Evolutionary conservation across 2,329 filamentous ascomycete species (phyloP), one percentile per base, ranked within the genome.

Genomic region (Zymoseptoria brevis): DNA sequence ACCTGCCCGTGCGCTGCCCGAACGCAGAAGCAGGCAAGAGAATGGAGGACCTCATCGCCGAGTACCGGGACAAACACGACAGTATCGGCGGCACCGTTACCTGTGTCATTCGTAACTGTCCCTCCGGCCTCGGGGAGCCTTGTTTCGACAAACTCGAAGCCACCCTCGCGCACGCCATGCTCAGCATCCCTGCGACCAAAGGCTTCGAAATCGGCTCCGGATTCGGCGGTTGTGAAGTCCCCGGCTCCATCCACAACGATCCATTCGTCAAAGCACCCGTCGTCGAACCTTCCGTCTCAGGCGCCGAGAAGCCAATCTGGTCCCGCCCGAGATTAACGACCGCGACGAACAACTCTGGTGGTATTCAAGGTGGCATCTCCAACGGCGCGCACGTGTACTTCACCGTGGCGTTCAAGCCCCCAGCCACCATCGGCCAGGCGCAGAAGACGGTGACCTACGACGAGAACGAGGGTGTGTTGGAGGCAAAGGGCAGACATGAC

Each of bases 131-230:
- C 2, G 94, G 94, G 60, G 94, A 97, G 80, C 94, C 93, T 0
- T 89, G 85, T 75, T 97, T 99, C 75, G 90, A 96, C 75, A 97
- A 97, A 80, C 81, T 97, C 51, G 92, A 99, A 79, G 94, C 94
- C 7, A 84, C 83, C 72, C 85, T 99, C 53, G 92, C 85, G 24
- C 93, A 97, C 71, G 94, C 89, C 54, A 97, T 99, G 89, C 83
- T 97, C 64, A 90, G 86, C 72, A 96, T 97, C 68, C 94, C 94
- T 4, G 91, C 94, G 3, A 93, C 89, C 45, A 99, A 97, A 78
- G 93, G 88, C 57, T 97, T 97, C 72, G 93, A 97, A 73, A 87
- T 97, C 65, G 94, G 94, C 57, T 96, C 89, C 56, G 94, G 94
- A 11, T 97, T 97, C 74, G 86, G 82, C 55, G 93, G 94, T 60